These are phyloP conservation scores for Pezicula neosporulosa DNA, from an alignment of 2,329 filamentous ascomycete species.

Conservation along the genomic window DNA sequence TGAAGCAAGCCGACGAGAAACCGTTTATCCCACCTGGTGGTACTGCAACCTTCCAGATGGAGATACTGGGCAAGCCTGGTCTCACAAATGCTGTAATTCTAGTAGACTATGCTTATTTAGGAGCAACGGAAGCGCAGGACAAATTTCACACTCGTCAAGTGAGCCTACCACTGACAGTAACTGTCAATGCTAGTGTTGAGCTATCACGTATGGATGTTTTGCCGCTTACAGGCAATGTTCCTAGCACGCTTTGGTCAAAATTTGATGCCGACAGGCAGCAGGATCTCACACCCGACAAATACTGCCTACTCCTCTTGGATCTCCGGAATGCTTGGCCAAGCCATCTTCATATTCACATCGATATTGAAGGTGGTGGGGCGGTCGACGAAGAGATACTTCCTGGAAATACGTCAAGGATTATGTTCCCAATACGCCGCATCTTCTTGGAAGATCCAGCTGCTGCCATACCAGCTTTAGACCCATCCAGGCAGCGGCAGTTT, in stretches of 20 bases:
- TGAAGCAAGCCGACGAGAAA: constrained; percentile 46
- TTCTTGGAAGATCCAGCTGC: constrained; percentile 75
- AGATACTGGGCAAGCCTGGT: constrained; percentile 82
- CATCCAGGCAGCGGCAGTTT: constrained; percentile 83
- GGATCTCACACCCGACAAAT: constrained; percentile 52
- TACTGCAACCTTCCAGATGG: constrained; percentile 72
- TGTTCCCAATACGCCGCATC: constrained; percentile 72
- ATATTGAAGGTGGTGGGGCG: constrained; percentile 25
- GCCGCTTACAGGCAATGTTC: constrained; percentile 66
- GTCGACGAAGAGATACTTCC: constrained; percentile 54
- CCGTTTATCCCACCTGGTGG: constrained; percentile 63
- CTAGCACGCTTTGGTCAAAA: constrained; percentile 53
- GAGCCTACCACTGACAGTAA: constrained; percentile 76
- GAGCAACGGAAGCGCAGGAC: constrained; percentile 64
- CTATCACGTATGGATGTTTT: constrained; percentile 76
- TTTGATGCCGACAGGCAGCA: constrained; percentile 24
- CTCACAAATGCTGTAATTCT: constrained; percentile 76
- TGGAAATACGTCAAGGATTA: constrained; percentile 68
- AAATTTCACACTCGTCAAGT: constrained; percentile 83
- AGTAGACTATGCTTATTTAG: constrained; percentile 83
- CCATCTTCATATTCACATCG: constrained; percentile 65
- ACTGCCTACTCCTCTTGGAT: constrained; percentile 79
- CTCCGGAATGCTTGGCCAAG: constrained; percentile 88
- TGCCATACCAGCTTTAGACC: constrained; percentile 76
- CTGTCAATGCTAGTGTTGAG: constrained; percentile 89